Evolutionary conservation across 208 protist genomes (phyloP).

Genomic region (Leptomonas pyrrhocoris): DNA sequence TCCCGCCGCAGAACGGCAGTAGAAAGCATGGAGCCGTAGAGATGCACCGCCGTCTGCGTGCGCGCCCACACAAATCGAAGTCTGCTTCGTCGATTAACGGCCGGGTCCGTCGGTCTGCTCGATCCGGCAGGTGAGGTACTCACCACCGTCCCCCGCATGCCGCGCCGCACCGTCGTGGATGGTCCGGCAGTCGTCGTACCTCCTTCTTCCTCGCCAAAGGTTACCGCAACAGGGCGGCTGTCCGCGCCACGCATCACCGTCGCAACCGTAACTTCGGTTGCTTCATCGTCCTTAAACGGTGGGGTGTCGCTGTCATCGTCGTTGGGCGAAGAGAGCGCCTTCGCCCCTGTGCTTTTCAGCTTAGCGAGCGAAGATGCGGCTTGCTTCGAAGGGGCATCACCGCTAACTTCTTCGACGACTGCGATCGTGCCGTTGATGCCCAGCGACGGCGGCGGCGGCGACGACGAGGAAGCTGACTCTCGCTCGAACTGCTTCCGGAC

Average conservation of each 20-base stretch:
- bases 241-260: neutral
- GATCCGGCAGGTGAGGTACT: neutral
- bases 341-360: too few species aligned
- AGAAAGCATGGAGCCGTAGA: slow-evolving; percentile 41
- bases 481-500: slow-evolving; percentile 13
- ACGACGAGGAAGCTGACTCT: neutral
- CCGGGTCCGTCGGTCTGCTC: neutral
- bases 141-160: neutral
- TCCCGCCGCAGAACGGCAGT: slow-evolving; percentile 44
- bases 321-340: neutral
- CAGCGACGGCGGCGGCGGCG: too few species aligned
- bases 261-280: neutral
- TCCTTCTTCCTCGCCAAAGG: neutral
- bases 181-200: neutral
- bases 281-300: neutral
- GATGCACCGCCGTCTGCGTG: neutral
- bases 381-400: neutral
- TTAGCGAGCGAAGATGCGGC: neutral
- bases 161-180: neutral
- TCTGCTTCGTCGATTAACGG: neutral
- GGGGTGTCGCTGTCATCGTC: neutral
- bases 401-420: neutral
- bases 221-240: neutral
- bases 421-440: neutral
- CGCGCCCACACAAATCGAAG: neutral